Base-by-base conservation (phyloP, 768 basidiomycete species). In the Rickenella mellea region DNA sequence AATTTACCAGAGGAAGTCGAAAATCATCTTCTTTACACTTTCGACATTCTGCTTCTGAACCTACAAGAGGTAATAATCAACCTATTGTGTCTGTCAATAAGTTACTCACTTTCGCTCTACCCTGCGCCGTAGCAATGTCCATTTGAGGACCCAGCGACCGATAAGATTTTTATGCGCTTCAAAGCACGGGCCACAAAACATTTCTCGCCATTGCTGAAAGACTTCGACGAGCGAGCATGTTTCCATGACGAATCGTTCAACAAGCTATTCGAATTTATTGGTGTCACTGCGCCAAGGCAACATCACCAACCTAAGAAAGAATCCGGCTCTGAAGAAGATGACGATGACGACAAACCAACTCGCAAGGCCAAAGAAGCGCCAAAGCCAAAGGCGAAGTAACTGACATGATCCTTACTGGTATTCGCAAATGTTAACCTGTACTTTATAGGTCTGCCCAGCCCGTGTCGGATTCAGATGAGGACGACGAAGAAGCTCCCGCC, bases 151-250 rank as follows among this genome's bases (percentile, higher is more conserved):
- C 50, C 66, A 0, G 60, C 71, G 3, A 64, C 74, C 1, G 64
- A 70, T 35, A 80, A 79, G 52, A 60, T 73, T 1, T 65, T 83
- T 41, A 64, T 64, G 17, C 66, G 70, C n/a, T 78, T 83, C 59
- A 67, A 70, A 39, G 62, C 57, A 15, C 52, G 59, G 5, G 61
- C 83, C 48, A 44, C 45, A 20, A 71, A 68, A 37, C 55, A 62
- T 32, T 78, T 72, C 43, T 56, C 53, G 11, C 56, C 62, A 19
- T 67, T 68, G 24, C 44, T 79, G 22, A 59, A 63, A 27, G 51
- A 56, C n/a, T 56, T 70, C 19, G 60, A 71, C 39, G 57, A 58
- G 19, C 45, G 44, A 6, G 45, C 57, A 42, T 63, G 60, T 48
- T 49, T 60, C 10, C 64, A 71, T 36, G 64, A 65, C n/a, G 68